Evolutionary conservation across 2,329 filamentous ascomycete genomes (phyloP), one percentile per base, ranked within the genome.

Genomic region (Mycocentrospora acerina): DNA sequence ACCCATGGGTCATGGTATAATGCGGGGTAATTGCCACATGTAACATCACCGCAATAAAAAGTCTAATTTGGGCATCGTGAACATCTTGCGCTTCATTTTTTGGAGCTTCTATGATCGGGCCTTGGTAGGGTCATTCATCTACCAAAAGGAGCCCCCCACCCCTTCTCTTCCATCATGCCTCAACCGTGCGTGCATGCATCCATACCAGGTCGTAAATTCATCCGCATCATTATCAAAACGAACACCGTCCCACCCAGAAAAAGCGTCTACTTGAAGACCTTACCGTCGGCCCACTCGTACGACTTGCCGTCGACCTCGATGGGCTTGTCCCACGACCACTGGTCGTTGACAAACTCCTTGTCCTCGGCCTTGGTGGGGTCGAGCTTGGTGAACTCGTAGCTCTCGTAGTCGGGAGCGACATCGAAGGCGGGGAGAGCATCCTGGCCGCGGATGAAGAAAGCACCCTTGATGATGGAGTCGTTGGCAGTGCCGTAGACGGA

Each of bases 321-420:
- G 55, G 87, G 83, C 77, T 88, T 86, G 72, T 97, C 93, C 88
- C 90, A 95, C 49, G 82, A 78, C 93, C 93, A 98, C 75, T 85
- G 79, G 69, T 86, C 83, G 67, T 93, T 83, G 66, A 98, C 78
- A 69, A 87, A 90, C 69, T 86, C 84, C 68, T 80, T 82, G 80
- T 97, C 88, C 72, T 90, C 89, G 38, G 80, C 71, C 70, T 88
- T 95, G 71, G 73, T 82, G 69, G 82, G 85, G 80, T 98, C 91
- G 64, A 98, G 89, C 86, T 96, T 97, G 71, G 76, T 86, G 83
- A 97, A 97, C 60, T 81, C 73, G 81, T 97, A 98, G 78, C 86
- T 91, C 82, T 98, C 93, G 72, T 81, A 90, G 76, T 98, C 93
- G 63, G 93, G 93, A 67, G 91, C 93, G 64, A 98, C 93, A 61